These are phyloP conservation scores for Emmonsia crescens DNA, from an alignment of 2,329 filamentous ascomycete species.

Conservation along the genomic window DNA sequence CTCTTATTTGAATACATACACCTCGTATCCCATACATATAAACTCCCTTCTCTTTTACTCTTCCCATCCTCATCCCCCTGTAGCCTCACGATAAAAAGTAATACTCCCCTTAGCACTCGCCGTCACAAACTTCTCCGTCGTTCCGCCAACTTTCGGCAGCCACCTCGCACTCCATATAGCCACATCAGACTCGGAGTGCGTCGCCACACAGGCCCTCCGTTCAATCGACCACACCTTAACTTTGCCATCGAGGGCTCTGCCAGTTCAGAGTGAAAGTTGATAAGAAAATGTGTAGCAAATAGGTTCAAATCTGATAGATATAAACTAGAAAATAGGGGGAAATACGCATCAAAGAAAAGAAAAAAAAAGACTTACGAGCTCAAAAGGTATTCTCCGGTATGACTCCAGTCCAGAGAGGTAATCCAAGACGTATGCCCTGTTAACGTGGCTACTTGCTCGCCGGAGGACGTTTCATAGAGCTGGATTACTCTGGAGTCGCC, in stretches of 20 bases:
- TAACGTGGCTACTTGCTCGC: constrained; percentile 83
- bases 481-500: constrained; percentile 83
- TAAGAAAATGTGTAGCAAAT: neutral
- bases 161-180: constrained; percentile 75
- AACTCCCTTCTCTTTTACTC: neutral
- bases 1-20: neutral
- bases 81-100: constrained; percentile 76
- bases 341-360: neutral
- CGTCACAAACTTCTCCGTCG: constrained; percentile 61
- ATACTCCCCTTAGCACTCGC: constrained; percentile 66
- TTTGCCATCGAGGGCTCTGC: constrained; percentile 74
- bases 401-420: constrained; percentile 82
- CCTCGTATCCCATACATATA: neutral
- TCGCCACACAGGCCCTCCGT: constrained; percentile 72
- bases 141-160: constrained; percentile 57
- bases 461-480: constrained; percentile 82
- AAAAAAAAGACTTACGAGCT: constrained; percentile 51
- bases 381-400: constrained; percentile 81
- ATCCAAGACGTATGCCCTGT: constrained; percentile 77
- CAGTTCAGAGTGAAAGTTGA: neutral
- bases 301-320: neutral
- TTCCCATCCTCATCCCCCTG: constrained; percentile 42
- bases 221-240: constrained; percentile 94
- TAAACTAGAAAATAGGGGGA: neutral
- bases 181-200: constrained; percentile 82